Conservation (phyloP, 352 stramenopile genomes). For the Phytopythium chamaehyphon region DNA sequence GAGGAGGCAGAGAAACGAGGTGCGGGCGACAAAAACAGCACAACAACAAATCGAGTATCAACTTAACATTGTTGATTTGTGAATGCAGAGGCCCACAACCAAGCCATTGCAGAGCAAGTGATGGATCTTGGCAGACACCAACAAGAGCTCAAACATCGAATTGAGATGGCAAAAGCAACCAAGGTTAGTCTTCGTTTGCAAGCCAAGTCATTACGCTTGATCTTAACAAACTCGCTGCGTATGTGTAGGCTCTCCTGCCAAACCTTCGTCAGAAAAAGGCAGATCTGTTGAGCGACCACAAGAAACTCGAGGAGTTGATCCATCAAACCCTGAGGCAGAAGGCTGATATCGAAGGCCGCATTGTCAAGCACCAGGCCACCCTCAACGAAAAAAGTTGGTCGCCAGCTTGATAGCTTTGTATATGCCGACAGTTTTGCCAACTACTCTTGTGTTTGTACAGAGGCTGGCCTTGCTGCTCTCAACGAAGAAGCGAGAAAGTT, state of each 20-base stretch:
- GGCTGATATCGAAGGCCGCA: conserved; percentile 77
- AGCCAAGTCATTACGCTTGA: too few species aligned
- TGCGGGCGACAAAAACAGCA: conserved; percentile 11
- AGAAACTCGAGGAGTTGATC: conserved; percentile 92
- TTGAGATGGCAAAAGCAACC: conserved; percentile 60
- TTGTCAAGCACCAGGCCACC: conserved; percentile 76
- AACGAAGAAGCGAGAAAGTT: too few species aligned
- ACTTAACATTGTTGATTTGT: conserved; percentile 7
- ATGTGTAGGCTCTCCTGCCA: conserved; percentile 57
- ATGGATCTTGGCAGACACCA: conserved; percentile 46
- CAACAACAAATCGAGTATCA: too few species aligned
- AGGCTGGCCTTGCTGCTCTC: too few species aligned
- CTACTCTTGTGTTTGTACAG: too few species aligned
- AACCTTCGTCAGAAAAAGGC: conserved; percentile 80
- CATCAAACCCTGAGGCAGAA: conserved; percentile 77
- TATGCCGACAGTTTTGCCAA: too few species aligned
- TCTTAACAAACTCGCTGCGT: conserved; percentile 1
- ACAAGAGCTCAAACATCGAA: conserved; percentile 57
- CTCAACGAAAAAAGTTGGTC: conserved; percentile 70
- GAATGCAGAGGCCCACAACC: conserved; percentile 41
- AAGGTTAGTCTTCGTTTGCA: conserved; percentile 31
- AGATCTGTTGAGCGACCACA: conserved; percentile 85
- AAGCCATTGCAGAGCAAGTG: conserved; percentile 46
- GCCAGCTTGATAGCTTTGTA: too few species aligned
- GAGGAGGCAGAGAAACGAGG: conserved; percentile 54